Percentiles rank a stretch among this genome's conserved stretches.
phyloP scores from a whole-genome alignment of 2,329 filamentous ascomycete species.

The Chrysosporium keratinophilum region DNA sequence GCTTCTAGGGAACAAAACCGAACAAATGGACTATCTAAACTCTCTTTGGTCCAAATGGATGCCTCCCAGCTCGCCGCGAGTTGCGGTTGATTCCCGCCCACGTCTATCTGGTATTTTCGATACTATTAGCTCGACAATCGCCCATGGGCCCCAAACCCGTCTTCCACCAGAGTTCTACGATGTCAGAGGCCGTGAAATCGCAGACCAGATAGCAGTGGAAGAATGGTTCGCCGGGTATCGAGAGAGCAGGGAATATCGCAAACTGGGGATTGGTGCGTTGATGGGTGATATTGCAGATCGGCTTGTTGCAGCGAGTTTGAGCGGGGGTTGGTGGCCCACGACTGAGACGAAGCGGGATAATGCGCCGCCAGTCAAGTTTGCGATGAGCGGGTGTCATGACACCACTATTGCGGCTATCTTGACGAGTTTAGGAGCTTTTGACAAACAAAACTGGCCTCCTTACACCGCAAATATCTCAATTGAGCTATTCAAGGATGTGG shows the following conservation, averaged over 20 bases:
- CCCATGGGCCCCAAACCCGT: constrained; percentile 68
- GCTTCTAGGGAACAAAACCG: constrained; percentile 51
- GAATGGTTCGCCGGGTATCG: constrained; percentile 88
- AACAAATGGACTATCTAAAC: constrained; percentile 76
- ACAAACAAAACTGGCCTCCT: constrained; percentile 68
- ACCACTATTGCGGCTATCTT: constrained; percentile 79
- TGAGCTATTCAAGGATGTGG: constrained; percentile 64
- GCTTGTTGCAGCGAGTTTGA: constrained; percentile 57
- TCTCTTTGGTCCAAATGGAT: constrained; percentile 74
- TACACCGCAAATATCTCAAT: constrained; percentile 88
- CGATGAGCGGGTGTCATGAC: constrained; percentile 79
- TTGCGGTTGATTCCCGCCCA: constrained; percentile 76
- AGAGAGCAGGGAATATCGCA: constrained; percentile 78
- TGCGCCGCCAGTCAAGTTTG: constrained; percentile 53
- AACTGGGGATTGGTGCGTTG: constrained; percentile 72
- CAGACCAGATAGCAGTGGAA: constrained; percentile 66
- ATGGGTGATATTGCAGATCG: constrained; percentile 71
- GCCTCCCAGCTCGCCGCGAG: constrained; percentile 55
- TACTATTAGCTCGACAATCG: constrained; percentile 77
- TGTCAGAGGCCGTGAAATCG: constrained; percentile 54
- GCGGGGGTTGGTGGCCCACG: constrained; percentile 47
- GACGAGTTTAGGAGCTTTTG: constrained; percentile 67
- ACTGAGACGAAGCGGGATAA: constrained; percentile 38
- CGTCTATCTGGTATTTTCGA: constrained; percentile 87
- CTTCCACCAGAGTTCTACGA: constrained; percentile 86